Evolutionary conservation across 345 rosid genomes (phyloP).

Genomic region (Iberis pinnata): DNA sequence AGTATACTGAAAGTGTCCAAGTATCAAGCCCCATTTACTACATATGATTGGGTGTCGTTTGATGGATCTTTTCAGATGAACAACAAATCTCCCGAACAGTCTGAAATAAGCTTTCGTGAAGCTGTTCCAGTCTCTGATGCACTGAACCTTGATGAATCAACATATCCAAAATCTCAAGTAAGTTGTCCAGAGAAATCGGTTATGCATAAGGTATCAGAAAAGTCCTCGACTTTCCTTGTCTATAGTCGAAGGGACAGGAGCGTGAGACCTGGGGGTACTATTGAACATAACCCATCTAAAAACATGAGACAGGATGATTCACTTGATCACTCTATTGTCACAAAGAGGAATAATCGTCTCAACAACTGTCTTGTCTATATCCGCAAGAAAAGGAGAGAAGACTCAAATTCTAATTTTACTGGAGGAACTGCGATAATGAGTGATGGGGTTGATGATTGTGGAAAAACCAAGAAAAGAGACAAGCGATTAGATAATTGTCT

Average conservation of each 20-base stretch:
- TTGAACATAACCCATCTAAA: constrained; percentile 1
- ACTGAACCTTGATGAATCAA: constrained; percentile 31
- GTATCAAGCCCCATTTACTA: constrained; percentile 30
- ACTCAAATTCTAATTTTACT: background rate
- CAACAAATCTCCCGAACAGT: constrained; percentile 36
- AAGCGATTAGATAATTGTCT: constrained; percentile 10
- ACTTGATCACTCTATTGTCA: constrained; percentile 20
- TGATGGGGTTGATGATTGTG: constrained; percentile 20
- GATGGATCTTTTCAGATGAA: constrained; percentile 48
- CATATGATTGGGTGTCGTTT: constrained; percentile 33
- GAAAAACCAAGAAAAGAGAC: constrained; percentile 21
- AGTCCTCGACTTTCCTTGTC: constrained; percentile 37
- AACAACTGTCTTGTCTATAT: constrained; percentile 27
- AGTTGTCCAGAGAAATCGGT: constrained; percentile 37
- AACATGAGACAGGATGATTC: constrained; percentile 16
- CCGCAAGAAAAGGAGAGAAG: constrained; percentile 22
- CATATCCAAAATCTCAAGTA: constrained; percentile 28
- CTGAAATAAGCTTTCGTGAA: constrained; percentile 32
- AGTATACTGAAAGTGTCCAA: constrained; percentile 33
- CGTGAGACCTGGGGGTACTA: constrained; percentile 21
- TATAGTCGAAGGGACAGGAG: constrained; percentile 50
- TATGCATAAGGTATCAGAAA: constrained; percentile 36
- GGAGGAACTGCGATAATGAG: constrained; percentile 8
- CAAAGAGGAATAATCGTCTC: constrained; percentile 20
- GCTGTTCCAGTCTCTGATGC: constrained; percentile 31